Base-by-base conservation (phyloP, 225 moss, liverwort and hornwort species). In the Climacium dendroides region DNA sequence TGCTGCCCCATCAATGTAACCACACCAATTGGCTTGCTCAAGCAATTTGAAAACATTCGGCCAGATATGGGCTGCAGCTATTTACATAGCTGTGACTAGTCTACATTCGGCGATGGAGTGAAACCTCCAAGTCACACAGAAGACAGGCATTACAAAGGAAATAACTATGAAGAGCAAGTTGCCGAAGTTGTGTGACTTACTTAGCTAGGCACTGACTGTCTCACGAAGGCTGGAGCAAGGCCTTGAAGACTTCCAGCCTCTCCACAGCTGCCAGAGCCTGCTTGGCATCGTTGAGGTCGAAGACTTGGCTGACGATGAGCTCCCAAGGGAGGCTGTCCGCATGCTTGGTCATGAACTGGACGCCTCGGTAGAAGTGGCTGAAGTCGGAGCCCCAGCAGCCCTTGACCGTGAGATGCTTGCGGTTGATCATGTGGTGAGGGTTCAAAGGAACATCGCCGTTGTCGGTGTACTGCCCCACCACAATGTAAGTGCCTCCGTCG, bases 331-430 rank as follows among this genome's bases (percentile, higher is more conserved):
- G 83, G 90, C 87, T 92, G n/a, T 87, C 59, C 7, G 86, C 90
- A 80, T 93, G 89, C 83, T 94, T 95, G 80, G 93, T 86, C 96
- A 96, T 95, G 87, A 96, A 96, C 85, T 92, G 94, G 69, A 96
- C 94, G 20, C 96, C 96, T 45, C 96, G 82, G 87, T 94, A 94
- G 88, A 96, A 96, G 84, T 95, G 96, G 91, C 94, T 95, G 93
- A 96, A 96, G 89, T 96, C 96, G 81, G 96, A 96, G 85, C 96
- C 96, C 96, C 96, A 95, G 54, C 94, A 96, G 89, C 94, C 96
- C 90, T 95, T 96, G 79, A 96, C 43, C 2, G 93, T 94, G 83
- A 96, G 85, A 74, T 96, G 96, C 78, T 95, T 96, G 57, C 96
- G 87, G 83, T 95, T 96, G 85, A 96, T 92, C 87, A 95, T 87